Base-by-base conservation (phyloP, 257 asterid species). In the Nicotiana tabacum region DNA sequence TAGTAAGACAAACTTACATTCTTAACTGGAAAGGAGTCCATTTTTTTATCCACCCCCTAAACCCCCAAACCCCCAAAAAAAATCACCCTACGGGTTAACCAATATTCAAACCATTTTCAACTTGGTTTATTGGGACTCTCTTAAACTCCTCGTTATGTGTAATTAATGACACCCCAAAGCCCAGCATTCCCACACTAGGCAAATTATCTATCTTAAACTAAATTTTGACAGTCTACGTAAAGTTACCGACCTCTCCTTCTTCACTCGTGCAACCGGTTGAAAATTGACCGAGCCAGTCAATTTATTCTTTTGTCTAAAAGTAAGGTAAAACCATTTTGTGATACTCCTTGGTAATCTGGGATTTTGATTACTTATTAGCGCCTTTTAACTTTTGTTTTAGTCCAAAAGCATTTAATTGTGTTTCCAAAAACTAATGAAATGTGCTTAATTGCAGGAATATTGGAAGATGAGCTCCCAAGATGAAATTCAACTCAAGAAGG, bases 91-190 rank as follows among this genome's bases (percentile, higher is more conserved):
- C 24, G 46, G 35, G 21, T n/a, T 1, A 46, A 46, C 39, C 79
- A 39, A 66, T 32, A 30, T 30, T 66, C 21, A 46, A 72, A 30
- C 21, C 30, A 70, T 21, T 10, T 78, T 92, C 92, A 89, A 90
- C 91, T 90, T 86, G 60, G 98, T 86, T 88, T 78, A 84, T 92
- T 87, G 95, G 95, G 91, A 93, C 92, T 90, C 91, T 87, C 92
- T 88, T 83, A 79, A 57, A 12, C 39, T 21, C 96, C 93, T 93
- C 93, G 97, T 87, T 87, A 70, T 81, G 76, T 84, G 97, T 80
- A 83, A 88, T 64, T 29, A 46, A 83, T 91, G 93, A 85, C 93
- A 86, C 92, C 97, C 90, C 81, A 79, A 88, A 87, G 70, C 90
- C 94, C 94, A 90, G 90, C 97, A 93, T 87, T 85, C 85, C 92